Evolutionary conservation across 2,329 filamentous ascomycete genomes (phyloP), one percentile per base, ranked within the genome.

Genomic region (Apiospora arundinis): DNA sequence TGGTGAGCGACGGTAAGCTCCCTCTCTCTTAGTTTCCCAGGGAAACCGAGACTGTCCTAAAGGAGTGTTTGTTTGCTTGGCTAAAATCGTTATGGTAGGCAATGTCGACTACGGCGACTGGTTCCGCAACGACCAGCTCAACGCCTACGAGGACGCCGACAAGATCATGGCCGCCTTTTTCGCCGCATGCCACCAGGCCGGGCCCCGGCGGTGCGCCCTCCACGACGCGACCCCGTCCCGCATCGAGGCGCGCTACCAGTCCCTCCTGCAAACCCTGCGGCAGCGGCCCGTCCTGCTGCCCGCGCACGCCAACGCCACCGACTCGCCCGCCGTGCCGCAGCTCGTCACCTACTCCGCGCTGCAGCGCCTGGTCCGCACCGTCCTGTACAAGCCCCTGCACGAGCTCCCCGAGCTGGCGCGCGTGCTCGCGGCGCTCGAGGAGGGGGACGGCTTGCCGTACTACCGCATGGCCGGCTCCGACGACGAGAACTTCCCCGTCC

Each of bases 61-160:
- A 11, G 40, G 40, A 11, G 12, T 42, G n/a, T n/a, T n/a, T n/a
- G n/a, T n/a, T n/a, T n/a, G n/a, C n/a, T 42, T 11, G 40, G 40
- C 40, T 42, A 42, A 42, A 16, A 66, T 28, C 2, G 5, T 0
- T 3, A 25, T 8, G 11, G 11, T 16, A 67, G 86, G 85, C 37
- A 87, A 87, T 67, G 85, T 86, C 18, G 85, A 87, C 73, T 87
- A 90, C 74, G 83, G 86, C 52, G 87, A 88, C 75, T 90, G 86
- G 87, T 85, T 83, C 70, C 80, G 82, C 40, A 67, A 67, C 65
- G 40, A 45, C 44, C 65, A 67, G 23, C 40, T 67, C 40, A 67
- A 67, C 65, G 65, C 40, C 14, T 67, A 44, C 65, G 65, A 67
- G 7, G 65, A 46, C 25, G 40, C 44, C 25, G 40, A 67, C 65